Conservation (phyloP, 441 rosid genomes). For the Eruca vesicaria region DNA sequence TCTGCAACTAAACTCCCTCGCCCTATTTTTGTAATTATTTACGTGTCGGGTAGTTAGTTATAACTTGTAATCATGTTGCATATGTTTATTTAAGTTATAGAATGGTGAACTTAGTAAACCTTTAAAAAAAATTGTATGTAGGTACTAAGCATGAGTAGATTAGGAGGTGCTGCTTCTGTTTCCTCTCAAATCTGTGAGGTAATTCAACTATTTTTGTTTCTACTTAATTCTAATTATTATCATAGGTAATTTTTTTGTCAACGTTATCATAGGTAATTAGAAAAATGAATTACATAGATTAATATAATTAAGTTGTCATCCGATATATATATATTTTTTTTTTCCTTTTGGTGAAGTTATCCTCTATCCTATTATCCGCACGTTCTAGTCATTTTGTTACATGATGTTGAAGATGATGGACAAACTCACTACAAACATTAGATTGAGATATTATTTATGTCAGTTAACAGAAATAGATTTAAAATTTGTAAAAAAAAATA, state of each 20-base stretch:
- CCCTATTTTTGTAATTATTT: constrained; percentile 1
- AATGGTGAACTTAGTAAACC: not conserved
- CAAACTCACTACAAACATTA: not conserved
- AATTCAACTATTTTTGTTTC: not conserved
- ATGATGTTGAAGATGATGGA: not conserved
- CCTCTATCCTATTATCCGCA: not conserved
- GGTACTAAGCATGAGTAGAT: constrained; percentile 94
- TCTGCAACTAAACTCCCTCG: constrained; percentile 33
- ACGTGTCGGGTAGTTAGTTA: not conserved
- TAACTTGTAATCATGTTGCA: not conserved
- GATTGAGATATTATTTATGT: constrained; percentile 4
- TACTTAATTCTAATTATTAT: not conserved
- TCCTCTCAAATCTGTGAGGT: constrained; percentile 87
- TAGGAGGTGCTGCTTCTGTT: constrained; percentile 86
- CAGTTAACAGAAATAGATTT: not conserved
- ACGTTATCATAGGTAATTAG: not conserved
- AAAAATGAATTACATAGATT: not conserved
- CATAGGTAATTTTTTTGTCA: not conserved
- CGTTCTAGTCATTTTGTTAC: constrained; percentile 7
- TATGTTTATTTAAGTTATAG: not conserved
- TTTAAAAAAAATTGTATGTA: constrained; percentile 15
- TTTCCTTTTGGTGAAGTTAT: not conserved
- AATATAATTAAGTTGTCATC: not conserved
- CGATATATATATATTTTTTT: not conserved
- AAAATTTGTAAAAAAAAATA: not conserved